Conservation (phyloP, 1,139 yeast species). For the Suhomyces bribrorum region DNA sequence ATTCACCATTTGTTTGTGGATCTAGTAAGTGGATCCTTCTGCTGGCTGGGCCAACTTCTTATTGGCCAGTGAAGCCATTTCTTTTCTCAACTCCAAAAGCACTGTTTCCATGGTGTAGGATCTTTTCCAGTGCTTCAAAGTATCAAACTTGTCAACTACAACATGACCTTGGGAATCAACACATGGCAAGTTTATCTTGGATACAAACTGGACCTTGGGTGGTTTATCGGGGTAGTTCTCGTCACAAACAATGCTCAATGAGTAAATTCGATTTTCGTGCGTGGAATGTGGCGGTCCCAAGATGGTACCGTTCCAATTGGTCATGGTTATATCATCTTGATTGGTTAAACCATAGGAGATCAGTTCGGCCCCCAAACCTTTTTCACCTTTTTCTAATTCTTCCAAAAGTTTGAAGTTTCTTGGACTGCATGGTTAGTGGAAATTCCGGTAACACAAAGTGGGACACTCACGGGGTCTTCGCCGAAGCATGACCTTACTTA, state of each 20-base stretch:
- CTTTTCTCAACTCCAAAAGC: slow-evolving; percentile 78
- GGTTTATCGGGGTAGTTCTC: slow-evolving; percentile 86
- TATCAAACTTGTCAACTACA: slow-evolving; percentile 59
- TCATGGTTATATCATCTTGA: slow-evolving; percentile 88
- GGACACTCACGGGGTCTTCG: too few relatives aligned
- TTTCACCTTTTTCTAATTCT: slow-evolving; percentile 97
- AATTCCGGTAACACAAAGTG: too few relatives aligned
- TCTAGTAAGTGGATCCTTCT: slow-evolving; percentile 62
- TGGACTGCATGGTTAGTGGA: slow-evolving; percentile 53
- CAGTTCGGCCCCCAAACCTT: slow-evolving; percentile 95
- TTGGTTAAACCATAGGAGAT: slow-evolving; percentile 91
- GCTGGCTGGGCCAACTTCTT: slow-evolving; percentile 87
- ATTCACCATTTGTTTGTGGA: too few relatives aligned
- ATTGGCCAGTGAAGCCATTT: slow-evolving; percentile 81
- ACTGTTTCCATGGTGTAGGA: slow-evolving; percentile 89
- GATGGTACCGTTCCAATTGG: slow-evolving; percentile 94
- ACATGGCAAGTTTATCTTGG: slow-evolving; percentile 88
- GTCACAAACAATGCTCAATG: slow-evolving; percentile 79
- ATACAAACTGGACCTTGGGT: slow-evolving; percentile 75
- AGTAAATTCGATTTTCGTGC: slow-evolving; percentile 92
- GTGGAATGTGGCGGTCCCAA: slow-evolving; percentile 95
- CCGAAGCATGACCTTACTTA: slow-evolving; percentile 28
- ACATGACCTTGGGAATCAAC: slow-evolving; percentile 76
- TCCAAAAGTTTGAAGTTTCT: slow-evolving; percentile 91
- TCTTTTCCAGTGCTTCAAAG: slow-evolving; percentile 83